Base-by-base conservation (phyloP, 2,329 filamentous ascomycete genomes). In the Fusarium kyushuense region DNA sequence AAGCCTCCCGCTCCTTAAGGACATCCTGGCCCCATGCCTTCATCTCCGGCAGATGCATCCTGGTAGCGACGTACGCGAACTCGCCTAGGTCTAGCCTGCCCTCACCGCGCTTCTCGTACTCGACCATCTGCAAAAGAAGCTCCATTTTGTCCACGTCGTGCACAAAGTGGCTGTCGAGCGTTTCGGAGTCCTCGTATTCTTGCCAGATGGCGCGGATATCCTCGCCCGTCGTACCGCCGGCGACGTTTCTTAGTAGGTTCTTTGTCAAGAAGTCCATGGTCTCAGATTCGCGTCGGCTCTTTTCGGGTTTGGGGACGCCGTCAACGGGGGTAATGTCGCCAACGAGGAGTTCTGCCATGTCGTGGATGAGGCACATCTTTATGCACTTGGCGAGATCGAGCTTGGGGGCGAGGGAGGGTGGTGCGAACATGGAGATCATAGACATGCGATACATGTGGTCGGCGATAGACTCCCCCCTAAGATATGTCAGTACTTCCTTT, bases 381-480 rank as follows among this genome's bases (percentile, higher is more conserved):
- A 93, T 95, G 84, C 96, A 99, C 72, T 90, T 90, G 27, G 86
- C 81, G 38, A 97, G 85, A 77, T 98, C 91, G 75, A 98, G 84
- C 38, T 86, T 87, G 1, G 88, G 81, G 4, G 89, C 85, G 13
- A 97, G 87, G 2, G 90, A 81, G 0, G 92, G 85, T 3, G 96
- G 95, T 4, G 93, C 94, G 69, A 97, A 88, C 90, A 99, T 92
- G 68, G 93, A 94, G 79, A 99, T 93, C 72, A 99, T 87, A 49
- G 94, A 93, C 96, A 99, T 99, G 81, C 96, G 94, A 82, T 98
- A 99, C 96, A 99, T 99, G 85, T 99, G 96, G 82, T 99, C 96
- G 54, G 93, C 87, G 76, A 99, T 97, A 3, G 93, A 97, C 80
- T 99, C 96, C 77, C 93, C 92, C 59, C 86, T 89, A 66, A 13